Percentiles rank a stretch among this genome's conserved stretches.
These are phyloP conservation scores for Phytophthora vignae DNA, from an alignment of 352 stramenopile species.

Conservation along the genomic window DNA sequence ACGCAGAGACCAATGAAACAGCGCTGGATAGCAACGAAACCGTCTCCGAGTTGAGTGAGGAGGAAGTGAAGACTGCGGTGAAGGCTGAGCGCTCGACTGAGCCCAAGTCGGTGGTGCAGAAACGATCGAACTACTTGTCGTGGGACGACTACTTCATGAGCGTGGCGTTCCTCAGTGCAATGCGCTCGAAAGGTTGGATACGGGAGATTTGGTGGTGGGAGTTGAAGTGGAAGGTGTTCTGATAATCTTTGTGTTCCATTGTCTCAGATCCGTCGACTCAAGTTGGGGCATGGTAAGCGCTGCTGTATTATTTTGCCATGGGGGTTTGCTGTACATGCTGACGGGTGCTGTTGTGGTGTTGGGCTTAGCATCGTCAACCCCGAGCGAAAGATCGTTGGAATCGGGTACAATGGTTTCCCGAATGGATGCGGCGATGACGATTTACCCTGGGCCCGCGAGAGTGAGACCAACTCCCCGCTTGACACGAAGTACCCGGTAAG, in stretches of 20 bases:
- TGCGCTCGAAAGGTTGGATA: slow-evolving; percentile 96
- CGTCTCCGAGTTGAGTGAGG: slow-evolving; percentile 7
- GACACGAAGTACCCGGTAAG: slow-evolving; percentile 96
- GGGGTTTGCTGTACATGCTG: not conserved
- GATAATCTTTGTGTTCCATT: slow-evolving; percentile 3
- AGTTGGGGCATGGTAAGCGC: slow-evolving; percentile 93
- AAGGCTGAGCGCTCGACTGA: not conserved
- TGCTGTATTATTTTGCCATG: not conserved
- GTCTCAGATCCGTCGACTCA: slow-evolving; percentile 95
- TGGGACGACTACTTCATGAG: slow-evolving; percentile 99
- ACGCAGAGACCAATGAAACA: slow-evolving; percentile 1
- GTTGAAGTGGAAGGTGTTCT: slow-evolving; percentile 2
- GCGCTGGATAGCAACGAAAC: not conserved
- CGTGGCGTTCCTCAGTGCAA: slow-evolving; percentile 98
- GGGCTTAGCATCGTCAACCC: slow-evolving; percentile 92
- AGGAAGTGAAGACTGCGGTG: slow-evolving; percentile 2
- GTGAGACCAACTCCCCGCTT: slow-evolving; percentile 68
- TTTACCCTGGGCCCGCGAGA: slow-evolving; percentile 94
- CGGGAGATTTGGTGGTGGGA: not conserved
- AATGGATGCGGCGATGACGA: slow-evolving; percentile 95
- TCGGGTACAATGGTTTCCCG: slow-evolving; percentile 99
- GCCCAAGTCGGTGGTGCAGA: slow-evolving; percentile 31
- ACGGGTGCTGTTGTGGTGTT: not conserved
- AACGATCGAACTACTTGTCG: slow-evolving; percentile 92
- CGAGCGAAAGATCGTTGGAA: slow-evolving; percentile 97